Percentiles rank a stretch among this genome's conserved stretches.
Evolutionary conservation across 1,284 basidiomycete genomes (phyloP).

Genomic region (Boletellus dicymbophilus): DNA sequence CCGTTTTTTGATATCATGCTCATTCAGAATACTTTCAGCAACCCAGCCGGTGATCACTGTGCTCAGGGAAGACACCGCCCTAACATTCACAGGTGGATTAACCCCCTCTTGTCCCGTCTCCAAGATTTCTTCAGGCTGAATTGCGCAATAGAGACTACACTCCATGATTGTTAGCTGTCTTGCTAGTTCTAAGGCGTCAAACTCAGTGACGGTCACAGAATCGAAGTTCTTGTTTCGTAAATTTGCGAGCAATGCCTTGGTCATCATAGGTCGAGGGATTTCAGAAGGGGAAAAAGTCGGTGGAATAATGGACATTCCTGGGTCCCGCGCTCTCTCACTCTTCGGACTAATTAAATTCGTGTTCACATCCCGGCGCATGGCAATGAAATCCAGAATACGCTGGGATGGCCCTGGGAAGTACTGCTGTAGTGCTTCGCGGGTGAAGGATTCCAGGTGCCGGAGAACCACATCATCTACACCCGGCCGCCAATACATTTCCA

Average conservation of each 20-base stretch:
- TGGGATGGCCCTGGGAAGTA: constrained; percentile 71
- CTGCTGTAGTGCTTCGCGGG: constrained; percentile 57
- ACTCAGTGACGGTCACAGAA: constrained; percentile 79
- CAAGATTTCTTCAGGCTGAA: constrained; percentile 88
- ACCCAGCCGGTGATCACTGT: constrained; percentile 97
- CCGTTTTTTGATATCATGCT: constrained; percentile 89
- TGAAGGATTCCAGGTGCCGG: constrained; percentile 62
- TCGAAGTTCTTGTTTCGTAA: constrained; percentile 61
- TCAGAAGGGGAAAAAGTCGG: constrained; percentile 57
- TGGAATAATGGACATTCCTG: constrained; percentile 69
- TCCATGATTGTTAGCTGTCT: constrained; percentile 97
- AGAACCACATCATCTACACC: constrained; percentile 65
- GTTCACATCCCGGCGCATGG: constrained; percentile 48
- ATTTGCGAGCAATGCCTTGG: constrained; percentile 72
- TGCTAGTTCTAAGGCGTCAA: constrained; percentile 91
- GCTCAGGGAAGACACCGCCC: constrained; percentile 85
- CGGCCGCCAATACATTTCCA: constrained; percentile 88
- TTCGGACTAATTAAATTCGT: constrained; percentile 51
- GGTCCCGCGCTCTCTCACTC: constrained; percentile 64
- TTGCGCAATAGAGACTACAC: constrained; percentile 81
- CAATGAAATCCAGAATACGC: constrained; percentile 74
- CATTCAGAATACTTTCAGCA: constrained; percentile 88
- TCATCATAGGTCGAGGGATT: constrained; percentile 82
- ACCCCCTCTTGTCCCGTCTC: constrained; percentile 75
- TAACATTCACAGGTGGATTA: constrained; percentile 69